phyloP scores from a whole-genome alignment of 768 basidiomycete species.

The Suillus ampliporus region DNA sequence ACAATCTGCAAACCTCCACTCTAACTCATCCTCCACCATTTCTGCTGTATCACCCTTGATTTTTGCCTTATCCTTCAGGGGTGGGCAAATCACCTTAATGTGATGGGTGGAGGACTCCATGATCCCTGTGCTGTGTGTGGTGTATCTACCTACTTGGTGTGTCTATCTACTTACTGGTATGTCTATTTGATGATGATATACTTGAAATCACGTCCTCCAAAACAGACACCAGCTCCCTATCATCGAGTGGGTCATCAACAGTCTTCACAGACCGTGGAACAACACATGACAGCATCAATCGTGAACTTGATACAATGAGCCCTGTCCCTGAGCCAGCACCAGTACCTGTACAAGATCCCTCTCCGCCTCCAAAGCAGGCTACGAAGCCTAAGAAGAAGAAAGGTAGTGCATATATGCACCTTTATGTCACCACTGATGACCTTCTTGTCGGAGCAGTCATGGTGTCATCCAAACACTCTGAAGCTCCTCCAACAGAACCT shows the following conservation, averaged over 20 bases:
- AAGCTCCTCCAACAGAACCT: background rate
- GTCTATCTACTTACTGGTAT: no score
- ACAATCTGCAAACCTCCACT: constrained; percentile 52
- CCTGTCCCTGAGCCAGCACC: no score
- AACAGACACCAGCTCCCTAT: background rate
- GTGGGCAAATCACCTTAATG: constrained; percentile 52
- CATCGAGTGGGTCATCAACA: background rate
- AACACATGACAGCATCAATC: background rate
- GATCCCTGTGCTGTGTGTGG: constrained; percentile 67
- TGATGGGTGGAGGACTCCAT: constrained; percentile 69
- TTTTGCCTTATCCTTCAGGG: constrained; percentile 31
- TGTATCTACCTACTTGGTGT: no score
- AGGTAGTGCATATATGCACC: background rate
- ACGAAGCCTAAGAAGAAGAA: background rate
- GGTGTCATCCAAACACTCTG: no score
- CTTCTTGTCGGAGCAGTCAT: background rate
- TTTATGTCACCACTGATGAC: background rate
- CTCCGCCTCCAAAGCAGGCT: background rate
- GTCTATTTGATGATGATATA: background rate
- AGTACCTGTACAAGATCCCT: no score
- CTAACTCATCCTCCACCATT: constrained; percentile 53
- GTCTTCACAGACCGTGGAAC: no score
- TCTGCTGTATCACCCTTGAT: constrained; percentile 15
- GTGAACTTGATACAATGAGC: background rate
- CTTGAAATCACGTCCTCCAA: background rate